Conservation (phyloP, 2,329 filamentous ascomycete species). For the Penicillium sp. region DNA sequence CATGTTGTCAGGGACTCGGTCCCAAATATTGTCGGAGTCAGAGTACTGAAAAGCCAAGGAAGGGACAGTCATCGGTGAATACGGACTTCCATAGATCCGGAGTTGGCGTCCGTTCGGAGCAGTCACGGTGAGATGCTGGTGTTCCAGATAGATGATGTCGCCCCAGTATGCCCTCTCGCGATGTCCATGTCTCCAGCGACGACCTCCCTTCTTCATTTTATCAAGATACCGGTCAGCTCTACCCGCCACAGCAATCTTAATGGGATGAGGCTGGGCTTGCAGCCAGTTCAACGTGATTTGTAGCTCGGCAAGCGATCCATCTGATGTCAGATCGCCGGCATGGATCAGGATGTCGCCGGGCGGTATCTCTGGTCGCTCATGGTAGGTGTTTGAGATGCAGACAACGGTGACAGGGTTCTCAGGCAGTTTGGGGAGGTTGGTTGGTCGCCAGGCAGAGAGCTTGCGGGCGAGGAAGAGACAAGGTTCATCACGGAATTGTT, state of each 20-base stretch:
- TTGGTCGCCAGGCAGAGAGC: not conserved
- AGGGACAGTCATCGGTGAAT: not conserved
- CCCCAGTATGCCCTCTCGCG: not conserved
- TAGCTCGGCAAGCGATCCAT: not conserved
- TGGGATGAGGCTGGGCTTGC: not conserved
- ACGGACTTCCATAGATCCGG: not conserved
- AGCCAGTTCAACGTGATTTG: not conserved
- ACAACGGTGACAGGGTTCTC: not conserved
- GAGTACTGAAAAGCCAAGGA: not conserved
- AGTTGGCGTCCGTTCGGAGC: not conserved
- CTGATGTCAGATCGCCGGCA: not conserved
- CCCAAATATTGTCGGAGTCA: not conserved
- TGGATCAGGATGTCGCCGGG: not conserved
- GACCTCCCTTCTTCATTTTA: not conserved
- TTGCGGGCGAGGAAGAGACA: slow-evolving; percentile 1
- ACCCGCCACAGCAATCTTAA: not conserved
- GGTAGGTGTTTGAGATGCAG: not conserved
- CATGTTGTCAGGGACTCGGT: not conserved
- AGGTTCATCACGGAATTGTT: not conserved
- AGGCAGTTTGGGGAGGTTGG: not conserved
- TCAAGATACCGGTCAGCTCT: not conserved
- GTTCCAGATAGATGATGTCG: not conserved
- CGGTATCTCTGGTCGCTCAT: not conserved
- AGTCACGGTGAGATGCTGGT: not conserved
- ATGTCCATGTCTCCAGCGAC: not conserved